Evolutionary conservation across 202 grass and related monocot genomes (phyloP), one percentile per base, ranked within the genome.

Genomic region (Elaeis oleifera): DNA sequence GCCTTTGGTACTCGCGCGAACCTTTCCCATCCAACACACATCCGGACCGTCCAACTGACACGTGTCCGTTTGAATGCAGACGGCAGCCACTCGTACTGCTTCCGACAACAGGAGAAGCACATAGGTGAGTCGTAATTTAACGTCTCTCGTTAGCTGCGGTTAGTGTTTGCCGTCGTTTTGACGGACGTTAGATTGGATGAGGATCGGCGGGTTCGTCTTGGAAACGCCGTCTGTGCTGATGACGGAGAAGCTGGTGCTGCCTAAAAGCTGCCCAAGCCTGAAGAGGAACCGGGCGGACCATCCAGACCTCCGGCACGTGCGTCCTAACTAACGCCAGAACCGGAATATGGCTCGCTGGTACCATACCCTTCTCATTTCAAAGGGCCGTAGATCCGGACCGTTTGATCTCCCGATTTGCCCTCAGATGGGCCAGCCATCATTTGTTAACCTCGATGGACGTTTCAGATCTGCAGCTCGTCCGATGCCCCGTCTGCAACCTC

Each of bases 331-430:
- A 83, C 23, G 72, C 64, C 57, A 81, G 86, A 51, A 71, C 72
- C 3, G 95, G 95, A 64, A 87, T 94, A 80, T 99, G 95, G 95
- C 94, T 99, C 31, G 83, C 85, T 1, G 95, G 95, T 89, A 74
- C 36, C 36, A 13, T 44, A 44, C 3, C 36, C 36, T 39, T 44
- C 36, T 44, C 8, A 23, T 7, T 25, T 22, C 23, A 13, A 26
- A 11, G 1, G 28, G 5, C 28, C 5, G 28, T 4, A 4, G 18
- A n/a, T 67, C 25, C 23, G 6, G 28, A 59, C 22, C 32, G 22
- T 20, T 59, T 49, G 54, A 56, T 81, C 55, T 71, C 23, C 32
- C 32, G 32, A 11, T 36, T 36, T 36, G 32, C 32, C 32, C 32
- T 36, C 6, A 36, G 32, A 36, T 9, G 32, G 31, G 32, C 1